A percentile compares a stretch with the other conserved stretches of the same genome.
Evolutionary conservation across 176 grass and related monocot genomes (phyloP).

Genomic region (Themeda triandra): DNA sequence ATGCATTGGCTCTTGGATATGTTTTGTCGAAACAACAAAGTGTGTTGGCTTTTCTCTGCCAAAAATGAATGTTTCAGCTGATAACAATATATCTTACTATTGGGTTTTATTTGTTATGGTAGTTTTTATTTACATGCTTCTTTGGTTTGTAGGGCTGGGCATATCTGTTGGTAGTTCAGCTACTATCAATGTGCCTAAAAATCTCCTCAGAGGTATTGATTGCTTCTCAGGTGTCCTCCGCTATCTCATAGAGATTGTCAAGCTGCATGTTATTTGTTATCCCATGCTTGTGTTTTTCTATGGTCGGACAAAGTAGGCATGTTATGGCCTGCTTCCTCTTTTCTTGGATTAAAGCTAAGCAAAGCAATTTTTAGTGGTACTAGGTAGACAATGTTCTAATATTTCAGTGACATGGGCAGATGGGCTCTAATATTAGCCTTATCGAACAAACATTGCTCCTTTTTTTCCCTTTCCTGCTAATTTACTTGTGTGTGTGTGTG

Average conservation of each 20-base stretch:
- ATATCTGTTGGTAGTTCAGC: slow-evolving; percentile 2
- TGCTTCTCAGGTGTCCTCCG: slow-evolving; percentile 11
- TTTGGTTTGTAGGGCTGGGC: slow-evolving; percentile 26
- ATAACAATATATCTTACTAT: not conserved
- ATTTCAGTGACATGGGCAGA: not conserved
- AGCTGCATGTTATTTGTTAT: not conserved
- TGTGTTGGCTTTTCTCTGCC: not conserved
- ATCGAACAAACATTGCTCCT: not conserved
- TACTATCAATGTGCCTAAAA: slow-evolving; percentile 22
- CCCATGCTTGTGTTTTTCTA: slow-evolving; percentile 11
- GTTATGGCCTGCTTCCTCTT: not conserved
- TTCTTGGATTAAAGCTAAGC: slow-evolving; percentile 13
- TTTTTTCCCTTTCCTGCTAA: not conserved
- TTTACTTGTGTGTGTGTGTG: not conserved
- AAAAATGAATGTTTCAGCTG: not conserved
- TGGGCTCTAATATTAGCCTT: not conserved
- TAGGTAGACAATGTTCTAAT: slow-evolving; percentile 1
- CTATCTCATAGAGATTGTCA: not conserved
- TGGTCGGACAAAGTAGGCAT: not conserved
- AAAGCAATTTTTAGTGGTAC: not conserved
- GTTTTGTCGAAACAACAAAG: not conserved
- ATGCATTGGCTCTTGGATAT: not conserved
- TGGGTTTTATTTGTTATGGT: not conserved
- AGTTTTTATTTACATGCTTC: slow-evolving; percentile 21
- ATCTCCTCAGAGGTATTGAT: slow-evolving; percentile 38